Conservation (phyloP, 805 yeast species). For the Cyberlindnera bimundalis region DNA sequence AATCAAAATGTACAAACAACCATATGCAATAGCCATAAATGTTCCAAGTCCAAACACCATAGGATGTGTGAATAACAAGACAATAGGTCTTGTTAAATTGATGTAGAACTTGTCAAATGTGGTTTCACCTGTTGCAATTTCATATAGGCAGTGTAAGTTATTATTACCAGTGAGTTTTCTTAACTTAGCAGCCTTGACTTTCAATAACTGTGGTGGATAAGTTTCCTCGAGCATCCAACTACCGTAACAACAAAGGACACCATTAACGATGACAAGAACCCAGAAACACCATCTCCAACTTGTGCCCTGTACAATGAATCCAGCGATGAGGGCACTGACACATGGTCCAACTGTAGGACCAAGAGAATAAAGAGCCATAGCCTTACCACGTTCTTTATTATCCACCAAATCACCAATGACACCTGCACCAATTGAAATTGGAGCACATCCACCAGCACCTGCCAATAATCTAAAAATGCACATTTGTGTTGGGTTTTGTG, state of each 20-base stretch:
- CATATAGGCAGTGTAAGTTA: constrained; percentile 57
- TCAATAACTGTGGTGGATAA: constrained; percentile 51
- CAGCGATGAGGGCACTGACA: constrained; percentile 54
- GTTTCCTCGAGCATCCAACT: constrained; percentile 50
- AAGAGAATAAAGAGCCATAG: constrained; percentile 51
- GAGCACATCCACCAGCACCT: constrained; percentile 66
- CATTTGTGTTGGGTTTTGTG: constrained; percentile 51
- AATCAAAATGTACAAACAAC: constrained; percentile 61
- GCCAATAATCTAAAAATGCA: constrained; percentile 58
- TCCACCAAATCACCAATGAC: constrained; percentile 58
- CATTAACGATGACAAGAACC: constrained; percentile 53
- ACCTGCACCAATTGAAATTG: constrained; percentile 69
- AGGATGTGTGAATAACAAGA: constrained; percentile 52
- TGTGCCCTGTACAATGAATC: constrained; percentile 48
- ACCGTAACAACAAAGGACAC: constrained; percentile 42
- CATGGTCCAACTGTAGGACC: constrained; percentile 58
- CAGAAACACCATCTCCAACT: constrained; percentile 67
- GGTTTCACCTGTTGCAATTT: constrained; percentile 50
- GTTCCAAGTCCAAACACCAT: constrained; percentile 61
- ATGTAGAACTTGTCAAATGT: constrained; percentile 33
- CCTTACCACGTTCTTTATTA: constrained; percentile 48
- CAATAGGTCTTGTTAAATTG: constrained; percentile 52
- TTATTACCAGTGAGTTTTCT: constrained; percentile 52
- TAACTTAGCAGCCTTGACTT: constrained; percentile 42
- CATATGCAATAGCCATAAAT: constrained; percentile 64